Evolutionary conservation across 169 alveolate genomes (phyloP).

Genomic region (Babesia ovis): DNA sequence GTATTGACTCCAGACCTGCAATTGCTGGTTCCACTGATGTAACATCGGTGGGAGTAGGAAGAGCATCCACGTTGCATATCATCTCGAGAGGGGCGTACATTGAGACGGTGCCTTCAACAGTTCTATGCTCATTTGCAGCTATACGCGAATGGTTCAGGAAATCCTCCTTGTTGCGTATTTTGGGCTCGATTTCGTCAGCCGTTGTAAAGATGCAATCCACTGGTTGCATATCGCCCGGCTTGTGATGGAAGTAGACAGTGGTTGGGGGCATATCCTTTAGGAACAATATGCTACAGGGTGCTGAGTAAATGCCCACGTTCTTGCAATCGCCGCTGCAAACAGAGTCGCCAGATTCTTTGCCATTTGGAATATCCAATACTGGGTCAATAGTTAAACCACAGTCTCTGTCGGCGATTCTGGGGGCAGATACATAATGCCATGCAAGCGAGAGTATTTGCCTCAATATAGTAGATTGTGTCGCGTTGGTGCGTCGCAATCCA

Average conservation of each 20-base stretch:
- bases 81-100: constrained; percentile 4
- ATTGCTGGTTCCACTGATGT: not conserved
- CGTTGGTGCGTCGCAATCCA: not conserved
- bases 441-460: constrained; percentile 32
- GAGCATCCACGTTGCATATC: not conserved
- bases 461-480: constrained; percentile 13
- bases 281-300: not conserved
- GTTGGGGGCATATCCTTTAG: not conserved
- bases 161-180: constrained; percentile 17
- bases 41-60: not conserved
- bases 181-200: constrained; percentile 31
- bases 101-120: not conserved
- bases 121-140: constrained; percentile 7
- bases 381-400: not conserved
- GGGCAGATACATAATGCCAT: constrained; percentile 39
- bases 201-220: constrained; percentile 23
- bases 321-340: constrained; percentile 10
- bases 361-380: not conserved
- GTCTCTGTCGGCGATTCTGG: constrained; percentile 7
- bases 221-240: not conserved
- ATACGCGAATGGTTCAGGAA: constrained; percentile 25
- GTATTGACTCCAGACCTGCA: not conserved
- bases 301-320: constrained; percentile 1
- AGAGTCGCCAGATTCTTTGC: not conserved
- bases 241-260: constrained; percentile 3